Conservation (phyloP, 2,329 filamentous ascomycete genomes). For the Fusarium proliferatum region DNA sequence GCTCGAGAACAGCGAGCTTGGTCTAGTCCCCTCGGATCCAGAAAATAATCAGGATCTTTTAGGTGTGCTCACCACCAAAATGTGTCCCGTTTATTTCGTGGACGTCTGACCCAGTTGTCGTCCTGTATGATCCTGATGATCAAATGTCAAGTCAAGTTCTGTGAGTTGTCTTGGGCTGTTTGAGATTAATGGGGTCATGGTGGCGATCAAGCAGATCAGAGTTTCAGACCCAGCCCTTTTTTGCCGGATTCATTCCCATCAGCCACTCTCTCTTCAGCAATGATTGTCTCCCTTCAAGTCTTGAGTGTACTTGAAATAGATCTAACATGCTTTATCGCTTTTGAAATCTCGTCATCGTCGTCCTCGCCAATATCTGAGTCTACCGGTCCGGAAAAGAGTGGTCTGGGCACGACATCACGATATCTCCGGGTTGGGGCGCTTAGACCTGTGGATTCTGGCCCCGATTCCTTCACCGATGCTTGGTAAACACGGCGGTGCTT, state of each 20-base stretch:
- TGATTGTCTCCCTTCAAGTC: constrained; percentile 24
- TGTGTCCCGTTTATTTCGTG: background rate
- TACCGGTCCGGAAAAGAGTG: constrained; percentile 42
- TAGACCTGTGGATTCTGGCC: constrained; percentile 31
- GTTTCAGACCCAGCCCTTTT: constrained; percentile 16
- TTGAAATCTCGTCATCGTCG: constrained; percentile 46
- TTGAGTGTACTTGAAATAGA: constrained; percentile 48
- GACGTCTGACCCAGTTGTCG: background rate
- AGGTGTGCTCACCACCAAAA: background rate
- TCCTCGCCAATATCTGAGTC: constrained; percentile 44
- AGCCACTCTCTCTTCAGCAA: background rate
- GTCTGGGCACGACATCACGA: constrained; percentile 41
- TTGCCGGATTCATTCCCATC: constrained; percentile 3
- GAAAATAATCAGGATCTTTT: background rate
- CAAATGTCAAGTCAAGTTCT: background rate
- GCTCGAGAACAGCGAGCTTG: background rate
- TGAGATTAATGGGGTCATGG: constrained; percentile 13
- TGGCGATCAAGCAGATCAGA: constrained; percentile 20
- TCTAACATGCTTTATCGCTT: constrained; percentile 47
- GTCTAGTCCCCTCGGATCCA: background rate
- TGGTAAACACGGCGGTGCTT: constrained; percentile 26
- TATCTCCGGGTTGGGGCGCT: constrained; percentile 39
- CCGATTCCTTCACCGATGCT: constrained; percentile 15
- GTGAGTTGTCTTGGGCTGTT: constrained; percentile 2
- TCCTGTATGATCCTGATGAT: constrained; percentile 11